These are phyloP conservation scores for Madurella fahalii DNA, from an alignment of 2,329 filamentous ascomycete genomes.

Conservation along the genomic window DNA sequence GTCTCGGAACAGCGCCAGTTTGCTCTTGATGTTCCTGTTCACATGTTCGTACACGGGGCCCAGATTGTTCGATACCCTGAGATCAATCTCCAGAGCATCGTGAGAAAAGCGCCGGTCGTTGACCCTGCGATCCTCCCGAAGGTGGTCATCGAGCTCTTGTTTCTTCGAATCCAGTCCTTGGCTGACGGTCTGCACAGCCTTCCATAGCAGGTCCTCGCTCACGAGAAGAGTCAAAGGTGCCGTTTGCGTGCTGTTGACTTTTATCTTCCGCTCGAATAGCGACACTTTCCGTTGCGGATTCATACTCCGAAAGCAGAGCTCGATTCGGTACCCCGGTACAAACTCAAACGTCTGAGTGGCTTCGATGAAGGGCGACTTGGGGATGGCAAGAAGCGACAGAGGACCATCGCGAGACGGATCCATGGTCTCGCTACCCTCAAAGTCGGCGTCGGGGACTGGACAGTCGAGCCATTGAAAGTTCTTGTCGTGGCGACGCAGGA, in stretches of 20 bases:
- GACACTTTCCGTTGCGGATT: constrained; percentile 33
- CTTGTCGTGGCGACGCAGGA: constrained; percentile 47
- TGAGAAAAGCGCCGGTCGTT: constrained; percentile 41
- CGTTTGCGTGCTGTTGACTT: constrained; percentile 44
- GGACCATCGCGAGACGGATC: constrained; percentile 40
- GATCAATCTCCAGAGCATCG: constrained; percentile 43
- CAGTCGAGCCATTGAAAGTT: constrained; percentile 46
- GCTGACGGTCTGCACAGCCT: constrained; percentile 41
- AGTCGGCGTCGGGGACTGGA: constrained; percentile 38
- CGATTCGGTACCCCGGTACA: constrained; percentile 47
- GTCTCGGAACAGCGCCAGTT: constrained; percentile 43
- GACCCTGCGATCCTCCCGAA: constrained; percentile 30
- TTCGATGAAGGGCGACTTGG: constrained; percentile 42
- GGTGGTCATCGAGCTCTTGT: constrained; percentile 38
- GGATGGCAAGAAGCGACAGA: constrained; percentile 45
- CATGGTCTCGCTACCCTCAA: constrained; percentile 36
- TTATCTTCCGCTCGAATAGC: constrained; percentile 38
- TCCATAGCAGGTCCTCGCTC: constrained; percentile 46
- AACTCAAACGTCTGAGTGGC: constrained; percentile 44
- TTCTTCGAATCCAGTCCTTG: constrained; percentile 39
- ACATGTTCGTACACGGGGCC: constrained; percentile 46
- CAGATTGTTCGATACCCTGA: constrained; percentile 47
- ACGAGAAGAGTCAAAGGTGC: constrained; percentile 44
- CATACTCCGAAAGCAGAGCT: constrained; percentile 42
- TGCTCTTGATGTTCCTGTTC: constrained; percentile 40